Evolutionary conservation across 345 rosid genomes (phyloP).

Genomic region (Salix koriyanagi): DNA sequence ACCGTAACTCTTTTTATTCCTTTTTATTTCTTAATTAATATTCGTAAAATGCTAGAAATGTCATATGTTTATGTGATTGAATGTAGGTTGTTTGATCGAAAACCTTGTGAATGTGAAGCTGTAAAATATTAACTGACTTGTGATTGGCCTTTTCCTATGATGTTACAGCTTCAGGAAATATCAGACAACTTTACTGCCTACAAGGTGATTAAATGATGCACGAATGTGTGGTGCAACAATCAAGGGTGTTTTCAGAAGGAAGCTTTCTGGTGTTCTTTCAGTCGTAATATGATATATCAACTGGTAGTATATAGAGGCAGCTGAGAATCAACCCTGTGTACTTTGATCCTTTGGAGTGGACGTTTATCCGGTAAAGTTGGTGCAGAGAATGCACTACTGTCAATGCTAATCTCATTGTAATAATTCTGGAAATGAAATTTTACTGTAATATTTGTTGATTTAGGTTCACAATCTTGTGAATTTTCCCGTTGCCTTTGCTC

Average conservation of each 20-base stretch:
- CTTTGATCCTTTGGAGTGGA: conserved; percentile 10
- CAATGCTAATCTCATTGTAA: conserved; percentile 23
- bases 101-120: not conserved
- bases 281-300: conserved; percentile 4
- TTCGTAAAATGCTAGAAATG: not conserved
- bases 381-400: conserved; percentile 4
- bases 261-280: conserved; percentile 2
- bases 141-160: not conserved
- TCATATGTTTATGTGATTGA: not conserved
- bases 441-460: conserved; percentile 8
- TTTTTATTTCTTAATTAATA: not conserved
- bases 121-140: not conserved
- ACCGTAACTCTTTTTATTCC: not conserved
- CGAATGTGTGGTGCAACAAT: conserved; percentile 1
- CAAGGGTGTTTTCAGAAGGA: conserved; percentile 10
- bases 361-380: conserved; percentile 10
- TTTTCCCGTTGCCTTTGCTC: not conserved
- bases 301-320: conserved; percentile 9
- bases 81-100: not conserved
- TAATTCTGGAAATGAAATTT: conserved; percentile 7
- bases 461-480: conserved; percentile 6
- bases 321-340: conserved; percentile 7
- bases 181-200: conserved; percentile 97
- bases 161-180: conserved; percentile 83
- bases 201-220: conserved; percentile 62